Base-by-base conservation (phyloP, 805 yeast species). In the Deakozyma indianensis region DNA sequence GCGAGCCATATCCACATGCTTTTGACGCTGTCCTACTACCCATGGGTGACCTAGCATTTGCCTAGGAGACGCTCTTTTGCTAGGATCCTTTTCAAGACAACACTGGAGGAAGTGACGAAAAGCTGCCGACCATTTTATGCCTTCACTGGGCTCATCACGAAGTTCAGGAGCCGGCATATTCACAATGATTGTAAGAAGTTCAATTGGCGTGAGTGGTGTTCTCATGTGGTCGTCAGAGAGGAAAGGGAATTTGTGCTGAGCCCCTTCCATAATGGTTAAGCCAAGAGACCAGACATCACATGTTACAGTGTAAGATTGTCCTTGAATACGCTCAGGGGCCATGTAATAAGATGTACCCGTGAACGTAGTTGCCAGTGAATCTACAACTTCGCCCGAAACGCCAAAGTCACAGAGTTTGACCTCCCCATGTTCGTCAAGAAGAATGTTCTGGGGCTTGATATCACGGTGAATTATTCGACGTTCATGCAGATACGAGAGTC, bases 281-380 rank as follows among this genome's bases (percentile, higher is more conserved):
- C 98, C 98, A 25, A 92, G 65, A 1, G 96, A 87, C 98, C 98
- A 92, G 15, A 92, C 90, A 60, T 92, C 98, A 55, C 94, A 80
- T 3, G 95, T 84, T 2, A 90, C 96, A 9, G 95, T 82, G 58
- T 92, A 92, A 1, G 96, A 92, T 57, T 86, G 90, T 23, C 96
- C 96, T 66, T 84, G 84, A 44, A 92, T 90, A 54, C 98, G 73
- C 62, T 92, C 98, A 0, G 98, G 98, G 0, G 98, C 97, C 98
- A 92, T 92, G 62, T 92, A 92, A 60, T 85, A 90, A 9, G 95
- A 88, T 0, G 98, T 92, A 1, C 98, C 98, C 0, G 96, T 92
- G 58, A 88, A 92, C 0, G 98, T 92, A 1, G 95, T 85, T 1
- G 97, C 97, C 42, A 92, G 68, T 0, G 96, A 86, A 61, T 92